Base-by-base conservation (phyloP, 2,329 filamentous ascomycete species). In the Phialophora chinensis region DNA sequence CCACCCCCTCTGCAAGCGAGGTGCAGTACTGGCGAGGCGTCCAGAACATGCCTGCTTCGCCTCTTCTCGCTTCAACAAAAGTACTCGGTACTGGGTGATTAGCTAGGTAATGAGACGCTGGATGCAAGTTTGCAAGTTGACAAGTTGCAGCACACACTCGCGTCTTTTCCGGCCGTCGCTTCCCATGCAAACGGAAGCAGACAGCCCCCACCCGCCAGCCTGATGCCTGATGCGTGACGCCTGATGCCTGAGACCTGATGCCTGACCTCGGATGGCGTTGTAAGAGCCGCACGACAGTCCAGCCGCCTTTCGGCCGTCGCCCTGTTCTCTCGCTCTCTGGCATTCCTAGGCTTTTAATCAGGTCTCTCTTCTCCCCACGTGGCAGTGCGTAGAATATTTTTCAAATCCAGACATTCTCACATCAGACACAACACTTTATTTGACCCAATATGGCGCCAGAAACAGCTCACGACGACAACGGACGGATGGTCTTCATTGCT, bases 371-470 rank as follows among this genome's bases (percentile, higher is more conserved):
- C 33, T 35, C 33, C 8, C 29, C 7, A 7, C 29, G 29, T 31
- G 29, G 7, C 1, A 8, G 29, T 7, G 29, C 29, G 29, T 8
- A 31, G 31, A 33, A 11, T 2, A 31, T 31, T 7, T 31, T 1
- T 8, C 29, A 31, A 35, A 12, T 4, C 12, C 33, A 35, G 10
- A 12, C 33, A 35, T 35, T 12, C 33, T 35, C 33, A 35, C 33
- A 35, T 12, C 33, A 35, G 3, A 35, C 2, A 12, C 11, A 35
- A 10, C 33, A 17, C 35, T 17, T 17, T 4, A 42, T 14, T 42
- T 42, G 14, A 52, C 49, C 49, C 49, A 52, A 53, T 23, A 53
- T 25, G 49, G 23, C 49, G 49, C 23, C 11, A 14, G 49, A 53
- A 25, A 23, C 49, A 53, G 49, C 20, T 23, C 49, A 14, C 10